Conservation (phyloP, 805 yeast species). For the Candida insectalens region DNA sequence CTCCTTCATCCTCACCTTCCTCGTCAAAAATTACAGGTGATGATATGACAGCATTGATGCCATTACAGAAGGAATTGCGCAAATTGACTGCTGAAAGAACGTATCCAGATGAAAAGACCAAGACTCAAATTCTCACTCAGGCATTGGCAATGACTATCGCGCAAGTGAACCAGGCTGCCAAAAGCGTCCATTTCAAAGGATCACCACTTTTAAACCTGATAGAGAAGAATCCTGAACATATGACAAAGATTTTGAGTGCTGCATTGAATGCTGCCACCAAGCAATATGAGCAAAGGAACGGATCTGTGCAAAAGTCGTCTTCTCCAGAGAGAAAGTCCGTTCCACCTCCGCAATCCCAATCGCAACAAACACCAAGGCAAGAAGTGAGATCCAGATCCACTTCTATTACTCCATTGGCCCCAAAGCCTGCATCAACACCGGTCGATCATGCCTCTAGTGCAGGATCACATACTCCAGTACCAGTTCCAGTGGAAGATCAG, state of each 20-base stretch:
- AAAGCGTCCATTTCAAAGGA: constrained; percentile 71
- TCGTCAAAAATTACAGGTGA: constrained; percentile 38
- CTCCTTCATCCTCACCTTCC: background rate
- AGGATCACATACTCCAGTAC: too few relatives aligned
- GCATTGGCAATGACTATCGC: constrained; percentile 92
- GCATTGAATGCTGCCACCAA: constrained; percentile 73
- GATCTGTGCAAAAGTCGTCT: too few relatives aligned
- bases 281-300: constrained; percentile 47
- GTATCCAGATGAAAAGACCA: constrained; percentile 69
- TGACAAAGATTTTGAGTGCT: constrained; percentile 68
- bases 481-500: too few relatives aligned
- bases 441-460: too few relatives aligned
- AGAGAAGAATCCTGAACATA: constrained; percentile 73
- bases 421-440: too few relatives aligned
- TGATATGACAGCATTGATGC: constrained; percentile 66
- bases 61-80: constrained; percentile 79
- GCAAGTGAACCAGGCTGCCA: constrained; percentile 81
- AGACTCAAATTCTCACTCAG: constrained; percentile 77
- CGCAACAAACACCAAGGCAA: background rate
- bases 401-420: background rate
- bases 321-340: too few relatives aligned
- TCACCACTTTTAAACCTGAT: constrained; percentile 71
- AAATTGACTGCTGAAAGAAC: constrained; percentile 69
- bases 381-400: background rate
- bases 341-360: background rate